These are phyloP conservation scores for Pythium graminicola DNA, from an alignment of 352 stramenopile genomes.

Conservation along the genomic window DNA sequence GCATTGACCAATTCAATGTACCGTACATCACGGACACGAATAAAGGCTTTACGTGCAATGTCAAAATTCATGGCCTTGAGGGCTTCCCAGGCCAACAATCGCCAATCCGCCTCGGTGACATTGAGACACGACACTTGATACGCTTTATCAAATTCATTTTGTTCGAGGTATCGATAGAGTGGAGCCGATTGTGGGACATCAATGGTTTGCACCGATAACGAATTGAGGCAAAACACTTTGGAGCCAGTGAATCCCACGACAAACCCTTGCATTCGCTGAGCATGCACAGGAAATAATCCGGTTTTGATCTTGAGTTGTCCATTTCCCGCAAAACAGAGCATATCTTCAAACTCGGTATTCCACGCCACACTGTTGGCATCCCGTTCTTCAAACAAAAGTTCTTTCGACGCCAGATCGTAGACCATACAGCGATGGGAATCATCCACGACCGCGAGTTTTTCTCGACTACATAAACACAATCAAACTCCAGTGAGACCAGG, in stretches of 20 bases:
- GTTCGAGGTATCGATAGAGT: slow-evolving; percentile 88
- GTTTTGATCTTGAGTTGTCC: slow-evolving; percentile 89
- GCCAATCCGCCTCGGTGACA: slow-evolving; percentile 91
- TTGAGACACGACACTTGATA: slow-evolving; percentile 90
- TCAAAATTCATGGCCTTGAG: slow-evolving; percentile 79
- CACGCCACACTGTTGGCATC: slow-evolving; percentile 89
- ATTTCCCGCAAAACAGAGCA: slow-evolving; percentile 91
- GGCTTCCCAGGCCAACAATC: slow-evolving; percentile 79
- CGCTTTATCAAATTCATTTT: slow-evolving; percentile 80
- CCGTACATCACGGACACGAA: slow-evolving; percentile 86
- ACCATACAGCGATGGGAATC: slow-evolving; percentile 85
- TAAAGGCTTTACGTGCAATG: slow-evolving; percentile 83
- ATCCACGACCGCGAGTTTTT: slow-evolving; percentile 90
- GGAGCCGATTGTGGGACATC: slow-evolving; percentile 87
- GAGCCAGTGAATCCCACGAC: slow-evolving; percentile 90
- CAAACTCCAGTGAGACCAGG: neutral
- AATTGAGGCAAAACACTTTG: slow-evolving; percentile 91
- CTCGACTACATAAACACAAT: slow-evolving; percentile 34
- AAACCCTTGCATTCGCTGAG: slow-evolving; percentile 88
- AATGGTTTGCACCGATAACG: slow-evolving; percentile 79
- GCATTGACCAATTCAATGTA: slow-evolving; percentile 88
- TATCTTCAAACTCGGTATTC: slow-evolving; percentile 93
- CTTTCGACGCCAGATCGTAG: slow-evolving; percentile 87
- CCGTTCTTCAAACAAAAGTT: slow-evolving; percentile 83
- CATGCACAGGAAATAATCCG: slow-evolving; percentile 81